Evolutionary conservation across 1,284 basidiomycete species (phyloP), one percentile per base, ranked within the genome.

Genomic region (Ceratobasidium sp.): DNA sequence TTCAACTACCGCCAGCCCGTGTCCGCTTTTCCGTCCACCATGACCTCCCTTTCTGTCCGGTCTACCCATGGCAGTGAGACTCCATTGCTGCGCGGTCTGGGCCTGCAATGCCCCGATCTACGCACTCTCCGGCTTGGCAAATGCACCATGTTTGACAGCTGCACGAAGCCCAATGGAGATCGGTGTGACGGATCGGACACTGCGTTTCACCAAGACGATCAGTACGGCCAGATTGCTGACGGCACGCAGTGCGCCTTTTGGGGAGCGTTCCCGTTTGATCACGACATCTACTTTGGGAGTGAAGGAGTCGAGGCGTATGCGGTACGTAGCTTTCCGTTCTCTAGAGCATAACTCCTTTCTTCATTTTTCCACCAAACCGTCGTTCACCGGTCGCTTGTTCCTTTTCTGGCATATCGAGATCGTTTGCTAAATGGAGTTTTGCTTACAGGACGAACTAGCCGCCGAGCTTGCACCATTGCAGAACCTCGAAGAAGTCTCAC

Each of bases 131-230:
- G 51, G 5, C 36, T 67, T 16, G 36, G 33, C 16, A 67, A 67
- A 16, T 67, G 63, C 51, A 67, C 63, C 16, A 67, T 67, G 63
- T 67, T 67, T 21, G 63, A 67, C 21, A 53, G 49, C 30, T 67
- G 63, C 51, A 53, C 36, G 12, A 38, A 40, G 33, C 14, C 56
- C 1, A 14, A 8, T 36, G 21, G 30, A 28, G 46, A 46, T 21
- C 25, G 18, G 25, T 53, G 23, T 21, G 25, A 40, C n/a, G 53
- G 25, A 12, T 36, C 30, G 44, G 14, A 21, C 11, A 21, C 16
- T 16, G 44, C 44, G 44, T 59, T 3, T 16, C 28, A 51, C 44
- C n/a, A 11, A 11, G 42, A 14, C 14, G 61, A 49, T 28, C 49
- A 12, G 18, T 53, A 56, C n/a, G 49, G 63, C 14, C 63, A 67